Conservation (phyloP, 1,284 basidiomycete species). For the Sphaerobolus stellatus region DNA sequence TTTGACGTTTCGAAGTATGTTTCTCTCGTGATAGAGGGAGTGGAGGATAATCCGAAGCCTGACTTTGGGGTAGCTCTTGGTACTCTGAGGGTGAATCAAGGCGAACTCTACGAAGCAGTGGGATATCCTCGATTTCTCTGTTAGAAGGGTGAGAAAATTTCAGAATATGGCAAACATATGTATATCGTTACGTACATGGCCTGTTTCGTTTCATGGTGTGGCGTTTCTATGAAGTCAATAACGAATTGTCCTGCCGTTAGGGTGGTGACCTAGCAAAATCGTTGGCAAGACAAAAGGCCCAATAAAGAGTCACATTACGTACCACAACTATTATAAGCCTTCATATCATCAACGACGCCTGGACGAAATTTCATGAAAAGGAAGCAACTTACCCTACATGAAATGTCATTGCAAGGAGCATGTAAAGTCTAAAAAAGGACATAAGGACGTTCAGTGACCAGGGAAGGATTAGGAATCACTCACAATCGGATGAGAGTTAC, state of each 20-base stretch:
- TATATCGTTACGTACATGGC: too few species aligned
- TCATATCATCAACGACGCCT: background rate
- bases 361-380: background rate
- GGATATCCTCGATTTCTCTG: background rate
- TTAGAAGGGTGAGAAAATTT: too few species aligned
- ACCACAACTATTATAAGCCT: conserved; percentile 60
- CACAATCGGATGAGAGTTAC: conserved; percentile 61
- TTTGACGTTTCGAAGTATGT: too few species aligned
- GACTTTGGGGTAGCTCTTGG: too few species aligned
- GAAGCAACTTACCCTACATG: conserved; percentile 53
- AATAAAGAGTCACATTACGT: conserved; percentile 24
- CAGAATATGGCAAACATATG: too few species aligned
- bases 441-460: too few species aligned
- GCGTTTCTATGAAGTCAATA: conserved; percentile 46
- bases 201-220: conserved; percentile 1
- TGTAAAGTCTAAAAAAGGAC: conserved; percentile 50
- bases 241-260: conserved; percentile 55
- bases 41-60: too few species aligned
- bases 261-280: conserved; percentile 45
- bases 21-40: too few species aligned
- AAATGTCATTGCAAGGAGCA: conserved; percentile 70
- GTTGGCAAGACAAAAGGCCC: background rate
- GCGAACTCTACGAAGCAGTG: background rate
- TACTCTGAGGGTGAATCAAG: background rate
- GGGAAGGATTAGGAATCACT: too few species aligned